These are phyloP conservation scores for Zangia roseola DNA, from an alignment of 768 basidiomycete genomes.

Conservation along the genomic window DNA sequence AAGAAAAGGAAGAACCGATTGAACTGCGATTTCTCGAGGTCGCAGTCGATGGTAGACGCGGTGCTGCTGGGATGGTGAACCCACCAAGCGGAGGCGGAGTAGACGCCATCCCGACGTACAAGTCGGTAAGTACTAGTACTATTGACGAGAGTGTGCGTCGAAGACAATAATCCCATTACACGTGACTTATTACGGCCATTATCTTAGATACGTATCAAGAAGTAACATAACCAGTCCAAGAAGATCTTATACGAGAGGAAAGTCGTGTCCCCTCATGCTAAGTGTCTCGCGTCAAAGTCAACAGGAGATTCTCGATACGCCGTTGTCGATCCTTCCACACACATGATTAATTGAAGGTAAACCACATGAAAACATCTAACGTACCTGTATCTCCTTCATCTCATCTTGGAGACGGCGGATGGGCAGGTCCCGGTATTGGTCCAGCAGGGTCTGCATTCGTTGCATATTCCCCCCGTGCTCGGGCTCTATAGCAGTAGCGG, in stretches of 20 bases:
- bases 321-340: conserved; percentile 63
- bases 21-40: conserved; percentile 61
- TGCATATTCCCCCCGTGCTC: conserved; percentile 44
- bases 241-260: neutral
- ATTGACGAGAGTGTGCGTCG: neutral
- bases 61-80: conserved; percentile 46
- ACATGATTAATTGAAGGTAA: conserved; percentile 1
- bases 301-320: conserved; percentile 69
- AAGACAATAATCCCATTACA: neutral
- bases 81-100: conserved; percentile 51
- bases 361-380: conserved; percentile 12
- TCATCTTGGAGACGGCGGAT: conserved; percentile 69
- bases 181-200: conserved; percentile 3
- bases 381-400: conserved; percentile 79
- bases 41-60: conserved; percentile 54
- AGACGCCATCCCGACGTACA: conserved; percentile 28
- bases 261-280: conserved; percentile 35
- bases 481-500: conserved; percentile 24
- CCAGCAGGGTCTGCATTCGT: conserved; percentile 59
- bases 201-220: too few relatives aligned
- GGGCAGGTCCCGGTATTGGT: conserved; percentile 62
- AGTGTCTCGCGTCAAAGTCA: conserved; percentile 68
- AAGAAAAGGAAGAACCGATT: conserved; percentile 79
- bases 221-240: neutral
- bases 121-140: too few relatives aligned